Evolutionary conservation across 2,329 filamentous ascomycete species (phyloP), one percentile per base, ranked within the genome.

Genomic region (Coniochaeta sp.): DNA sequence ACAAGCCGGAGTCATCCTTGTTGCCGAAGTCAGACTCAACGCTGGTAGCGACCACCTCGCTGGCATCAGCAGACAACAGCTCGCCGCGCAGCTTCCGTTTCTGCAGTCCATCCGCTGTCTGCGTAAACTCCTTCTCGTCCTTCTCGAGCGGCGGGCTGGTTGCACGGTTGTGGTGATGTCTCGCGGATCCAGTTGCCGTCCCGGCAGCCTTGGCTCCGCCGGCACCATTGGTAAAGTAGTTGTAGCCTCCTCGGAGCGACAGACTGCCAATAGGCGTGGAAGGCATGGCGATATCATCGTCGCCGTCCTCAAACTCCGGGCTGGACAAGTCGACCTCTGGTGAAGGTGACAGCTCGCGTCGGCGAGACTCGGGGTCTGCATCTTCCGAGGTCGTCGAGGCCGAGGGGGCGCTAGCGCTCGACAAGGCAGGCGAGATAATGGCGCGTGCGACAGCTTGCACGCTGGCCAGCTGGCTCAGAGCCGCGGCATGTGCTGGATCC

Each of bases 101-200:
- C 68, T 85, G 90, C 67, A 98, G 84, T 56, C 89, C 91, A 66
- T 91, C 90, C 17, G 95, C 95, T 1, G 93, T 98, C 75, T 96
- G 91, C 7, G 93, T 97, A 71, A 99, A 99, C 74, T 98, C 95
- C 70, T 89, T 90, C 79, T 98, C 93, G 67, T 98, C 93, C 68
- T 90, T 91, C 76, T 98, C 93, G 40, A 98, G 81, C 17, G 92
- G 91, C 58, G 93, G 93, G 64, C 91, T 95, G 26, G 89, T 86
- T n/a, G 88, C 89, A 62, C 90, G 86, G 62, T 86, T 81, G 63
- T 84, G 86, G 67, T 88, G 83, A 10, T 56, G 54, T 26, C 54
- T 34, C 12, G 30, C 16, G 5, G 54, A 38, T 24, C 30, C 54
- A 16, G 16, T 24, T 7, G 54, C 28, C 30, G 54, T 7, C 17